Evolutionary conservation across 176 grass and related monocot species (phyloP), one percentile per base, ranked within the genome.

Genomic region (Eremochloa ophiuroides): DNA sequence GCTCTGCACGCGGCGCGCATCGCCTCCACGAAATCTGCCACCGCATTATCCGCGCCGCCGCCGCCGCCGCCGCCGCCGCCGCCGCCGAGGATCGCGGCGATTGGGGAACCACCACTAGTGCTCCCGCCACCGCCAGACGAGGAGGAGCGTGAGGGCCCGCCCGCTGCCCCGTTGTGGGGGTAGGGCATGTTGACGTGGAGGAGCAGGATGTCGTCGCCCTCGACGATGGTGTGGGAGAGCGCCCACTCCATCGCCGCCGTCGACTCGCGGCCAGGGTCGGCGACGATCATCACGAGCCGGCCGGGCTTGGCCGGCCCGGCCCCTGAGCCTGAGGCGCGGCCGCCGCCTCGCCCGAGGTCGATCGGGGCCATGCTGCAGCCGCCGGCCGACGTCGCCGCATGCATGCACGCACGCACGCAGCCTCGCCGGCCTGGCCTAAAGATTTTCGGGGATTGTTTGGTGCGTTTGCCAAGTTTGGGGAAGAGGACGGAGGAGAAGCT

Each of bases 201-300:
- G 59, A 97, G 90, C 68, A 97, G 15, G 75, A 97, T 79, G 85
- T 87, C 89, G 37, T 97, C 95, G 35, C 89, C 81, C 76, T 94
- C 90, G 29, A 85, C 63, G 31, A 94, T 26, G 78, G 90, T 81
- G 75, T 97, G 95, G 35, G 86, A 94, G 47, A 97, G 87, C 5
- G 92, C 87, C 92, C 92, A 97, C 82, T 94, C 92, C 56, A 97
- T 87, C 12, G 95, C 95, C 69, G 85, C 84, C 9, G 78, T 65
- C 28, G 92, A 88, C 80, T 94, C 89, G 29, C 92, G 87, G 41
- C 87, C 87, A 25, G 92, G 85, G 62, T 97, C 89, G 23, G 89
- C 89, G 25, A 97, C 71, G 68, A 94, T 63, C 92, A 94, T 92
- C 53, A 97, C 80, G 10, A 76, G 88, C n/a, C 94, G 85, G n/a